These are phyloP conservation scores for Alternaria dauci DNA, from an alignment of 2,329 filamentous ascomycete genomes.

Conservation along the genomic window DNA sequence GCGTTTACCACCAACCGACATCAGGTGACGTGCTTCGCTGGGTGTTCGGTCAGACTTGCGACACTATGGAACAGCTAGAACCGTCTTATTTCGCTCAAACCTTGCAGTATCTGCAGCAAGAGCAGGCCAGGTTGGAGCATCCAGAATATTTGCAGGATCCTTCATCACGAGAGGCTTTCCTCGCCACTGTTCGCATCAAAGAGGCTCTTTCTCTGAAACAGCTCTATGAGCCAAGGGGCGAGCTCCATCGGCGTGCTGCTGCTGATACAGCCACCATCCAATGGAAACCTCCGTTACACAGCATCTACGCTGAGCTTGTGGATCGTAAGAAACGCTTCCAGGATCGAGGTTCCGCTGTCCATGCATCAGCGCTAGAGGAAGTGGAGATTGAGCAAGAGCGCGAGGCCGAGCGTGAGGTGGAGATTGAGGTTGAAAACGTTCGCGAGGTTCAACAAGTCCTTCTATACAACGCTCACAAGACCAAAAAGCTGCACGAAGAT, in stretches of 20 bases:
- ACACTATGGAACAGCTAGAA: slow-evolving; percentile 66
- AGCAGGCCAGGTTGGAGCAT: slow-evolving; percentile 58
- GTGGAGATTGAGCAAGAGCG: slow-evolving; percentile 61
- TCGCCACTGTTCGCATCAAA: slow-evolving; percentile 58
- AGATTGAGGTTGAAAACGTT: slow-evolving; percentile 65
- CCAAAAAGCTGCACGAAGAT: slow-evolving; percentile 59
- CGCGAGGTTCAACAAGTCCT: slow-evolving; percentile 62
- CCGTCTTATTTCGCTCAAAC: slow-evolving; percentile 69
- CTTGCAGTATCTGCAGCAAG: slow-evolving; percentile 66
- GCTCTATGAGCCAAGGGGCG: slow-evolving; percentile 60
- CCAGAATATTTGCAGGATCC: slow-evolving; percentile 52
- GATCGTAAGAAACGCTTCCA: slow-evolving; percentile 49
- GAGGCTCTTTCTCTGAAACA: slow-evolving; percentile 67
- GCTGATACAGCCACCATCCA: slow-evolving; percentile 22
- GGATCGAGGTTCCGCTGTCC: slow-evolving; percentile 55
- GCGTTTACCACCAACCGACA: slow-evolving; percentile 38
- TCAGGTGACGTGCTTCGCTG: slow-evolving; percentile 66
- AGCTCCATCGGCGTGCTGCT: slow-evolving; percentile 8
- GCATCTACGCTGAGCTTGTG: slow-evolving; percentile 50
- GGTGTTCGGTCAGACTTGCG: slow-evolving; percentile 71
- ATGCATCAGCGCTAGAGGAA: slow-evolving; percentile 65
- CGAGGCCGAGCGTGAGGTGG: slow-evolving; percentile 64
- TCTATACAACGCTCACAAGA: slow-evolving; percentile 52
- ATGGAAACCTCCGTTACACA: slow-evolving; percentile 33
- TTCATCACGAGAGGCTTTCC: slow-evolving; percentile 48